Percentiles rank a stretch among this genome's conserved stretches.
These are phyloP conservation scores for Ceriops zippeliana DNA, from an alignment of 345 rosid genomes.

Conservation along the genomic window DNA sequence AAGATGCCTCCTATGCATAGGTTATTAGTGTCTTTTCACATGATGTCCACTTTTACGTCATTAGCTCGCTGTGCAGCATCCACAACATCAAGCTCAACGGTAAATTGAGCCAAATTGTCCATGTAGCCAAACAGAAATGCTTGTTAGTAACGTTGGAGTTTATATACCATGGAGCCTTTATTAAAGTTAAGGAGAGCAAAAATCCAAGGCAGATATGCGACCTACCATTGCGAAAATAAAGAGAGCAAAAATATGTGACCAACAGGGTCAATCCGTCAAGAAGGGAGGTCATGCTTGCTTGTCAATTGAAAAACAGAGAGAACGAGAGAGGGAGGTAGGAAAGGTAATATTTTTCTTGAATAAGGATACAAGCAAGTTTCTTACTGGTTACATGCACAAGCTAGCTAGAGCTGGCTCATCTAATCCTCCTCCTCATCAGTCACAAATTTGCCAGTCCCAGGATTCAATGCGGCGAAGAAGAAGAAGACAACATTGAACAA, in stretches of 20 bases:
- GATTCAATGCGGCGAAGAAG: slow-evolving; percentile 93
- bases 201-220: slow-evolving; percentile 70
- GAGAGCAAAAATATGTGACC: too few species aligned
- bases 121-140: too few species aligned
- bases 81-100: too few species aligned
- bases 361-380: neutral
- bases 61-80: too few species aligned
- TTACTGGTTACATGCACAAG: neutral
- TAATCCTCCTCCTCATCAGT: slow-evolving; percentile 60
- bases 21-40: too few species aligned
- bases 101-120: too few species aligned
- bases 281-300: neutral
- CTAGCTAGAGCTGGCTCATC: neutral
- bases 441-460: slow-evolving; percentile 86
- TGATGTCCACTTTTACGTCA: too few species aligned
- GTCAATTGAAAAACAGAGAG: neutral
- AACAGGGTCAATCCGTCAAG: neutral
- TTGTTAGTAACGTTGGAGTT: too few species aligned
- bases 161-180: too few species aligned
- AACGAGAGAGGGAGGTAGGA: too few species aligned
- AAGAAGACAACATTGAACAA: slow-evolving; percentile 84
- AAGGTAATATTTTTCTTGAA: neutral
- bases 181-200: neutral
- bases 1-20: too few species aligned
- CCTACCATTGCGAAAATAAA: too few species aligned